Percentiles rank a stretch among this genome's conserved stretches.
Evolutionary conservation across 2,329 filamentous ascomycete genomes (phyloP).

Genomic region (Aaosphaeria pasadenensis): DNA sequence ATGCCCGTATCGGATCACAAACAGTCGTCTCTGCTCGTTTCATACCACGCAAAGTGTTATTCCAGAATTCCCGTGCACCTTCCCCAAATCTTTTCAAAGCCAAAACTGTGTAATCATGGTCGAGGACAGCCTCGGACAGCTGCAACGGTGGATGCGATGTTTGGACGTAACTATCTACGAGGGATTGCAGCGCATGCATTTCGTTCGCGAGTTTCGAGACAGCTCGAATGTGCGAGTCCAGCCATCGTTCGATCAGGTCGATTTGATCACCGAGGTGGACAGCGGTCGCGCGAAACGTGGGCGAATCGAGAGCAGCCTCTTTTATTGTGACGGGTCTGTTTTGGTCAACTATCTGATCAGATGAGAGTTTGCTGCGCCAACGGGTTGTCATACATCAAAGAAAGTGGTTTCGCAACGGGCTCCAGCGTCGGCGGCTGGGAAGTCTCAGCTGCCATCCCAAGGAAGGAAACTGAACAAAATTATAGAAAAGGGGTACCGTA

Average conservation of each 20-base stretch:
- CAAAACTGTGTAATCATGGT: slow-evolving; percentile 91
- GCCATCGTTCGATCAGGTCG: slow-evolving; percentile 88
- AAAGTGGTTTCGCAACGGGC: slow-evolving; percentile 40
- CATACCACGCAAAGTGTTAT: slow-evolving; percentile 67
- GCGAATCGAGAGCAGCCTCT: slow-evolving; percentile 94
- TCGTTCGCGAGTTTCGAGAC: slow-evolving; percentile 62
- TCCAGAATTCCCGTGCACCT: slow-evolving; percentile 84
- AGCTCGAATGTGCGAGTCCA: slow-evolving; percentile 67
- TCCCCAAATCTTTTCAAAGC: slow-evolving; percentile 84
- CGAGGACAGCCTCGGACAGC: slow-evolving; percentile 79
- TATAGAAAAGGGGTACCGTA: too few species aligned
- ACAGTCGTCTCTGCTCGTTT: slow-evolving; percentile 75
- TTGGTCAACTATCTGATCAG: too few species aligned
- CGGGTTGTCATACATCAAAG: slow-evolving; percentile 36
- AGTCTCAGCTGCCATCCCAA: slow-evolving; percentile 34
- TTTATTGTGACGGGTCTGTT: slow-evolving; percentile 76
- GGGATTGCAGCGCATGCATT: slow-evolving; percentile 72
- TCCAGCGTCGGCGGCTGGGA: slow-evolving; percentile 29
- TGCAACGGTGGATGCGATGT: slow-evolving; percentile 71
- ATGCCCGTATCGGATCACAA: slow-evolving; percentile 76
- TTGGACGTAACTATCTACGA: slow-evolving; percentile 72
- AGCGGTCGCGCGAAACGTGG: slow-evolving; percentile 85
- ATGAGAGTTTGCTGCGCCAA: neutral
- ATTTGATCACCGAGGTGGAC: slow-evolving; percentile 89
- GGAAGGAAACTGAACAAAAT: too few species aligned